A percentile compares a stretch with the other conserved stretches of the same genome.
Conservation (phyloP, 441 rosid genomes). For the Lepidium campestre region DNA sequence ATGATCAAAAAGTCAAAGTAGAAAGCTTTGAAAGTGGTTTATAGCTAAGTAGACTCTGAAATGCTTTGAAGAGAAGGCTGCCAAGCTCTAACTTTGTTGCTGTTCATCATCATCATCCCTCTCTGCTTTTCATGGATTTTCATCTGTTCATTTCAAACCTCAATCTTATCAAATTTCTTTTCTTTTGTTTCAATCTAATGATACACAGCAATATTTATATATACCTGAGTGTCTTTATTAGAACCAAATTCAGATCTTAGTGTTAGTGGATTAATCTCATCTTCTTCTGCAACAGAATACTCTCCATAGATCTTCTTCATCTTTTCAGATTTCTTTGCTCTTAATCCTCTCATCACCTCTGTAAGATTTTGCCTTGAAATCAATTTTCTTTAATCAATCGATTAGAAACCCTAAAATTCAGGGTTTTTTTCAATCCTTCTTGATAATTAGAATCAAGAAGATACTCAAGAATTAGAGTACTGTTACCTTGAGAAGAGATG, state of each 20-base stretch:
- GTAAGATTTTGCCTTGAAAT: no score
- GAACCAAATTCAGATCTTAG: conserved; percentile 26
- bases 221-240: conserved; percentile 20
- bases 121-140: conserved; percentile 20
- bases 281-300: conserved; percentile 15
- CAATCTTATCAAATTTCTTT: no score
- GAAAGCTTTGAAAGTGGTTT: background rate
- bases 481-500: conserved; percentile 24
- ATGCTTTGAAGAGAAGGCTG: conserved; percentile 34
- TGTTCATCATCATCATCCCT: background rate
- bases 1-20: conserved; percentile 16
- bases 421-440: background rate
- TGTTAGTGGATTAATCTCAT: conserved; percentile 24
- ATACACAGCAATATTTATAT: background rate
- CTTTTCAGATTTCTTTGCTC: conserved; percentile 24
- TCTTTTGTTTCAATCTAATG: background rate
- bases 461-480: background rate
- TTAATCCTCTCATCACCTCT: conserved; percentile 31
- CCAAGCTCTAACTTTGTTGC: conserved; percentile 26
- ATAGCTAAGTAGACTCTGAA: conserved; percentile 20
- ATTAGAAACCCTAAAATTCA: background rate
- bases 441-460: no score
- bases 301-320: conserved; percentile 28
- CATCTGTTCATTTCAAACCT: conserved; percentile 4
- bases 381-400: no score